Conservation (phyloP, 2,329 filamentous ascomycete species). For the Neofusicoccum parvum region DNA sequence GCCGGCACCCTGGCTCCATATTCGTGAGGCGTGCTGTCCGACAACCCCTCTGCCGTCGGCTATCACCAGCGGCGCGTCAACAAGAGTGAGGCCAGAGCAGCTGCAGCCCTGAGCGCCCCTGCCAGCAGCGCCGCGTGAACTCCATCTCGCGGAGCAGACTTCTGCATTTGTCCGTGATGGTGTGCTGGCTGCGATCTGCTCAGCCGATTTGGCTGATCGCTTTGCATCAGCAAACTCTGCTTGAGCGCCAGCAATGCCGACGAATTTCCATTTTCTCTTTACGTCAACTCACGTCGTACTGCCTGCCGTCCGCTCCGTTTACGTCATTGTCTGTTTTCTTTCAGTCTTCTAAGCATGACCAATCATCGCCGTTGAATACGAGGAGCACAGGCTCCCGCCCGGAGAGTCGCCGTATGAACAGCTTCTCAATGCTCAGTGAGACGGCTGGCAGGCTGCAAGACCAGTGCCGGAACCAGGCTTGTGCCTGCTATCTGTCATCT, state of each 20-base stretch:
- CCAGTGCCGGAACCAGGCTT: too few relatives aligned
- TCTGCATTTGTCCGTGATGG: conserved; percentile 11
- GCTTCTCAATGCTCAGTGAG: too few relatives aligned
- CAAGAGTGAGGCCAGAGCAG: conserved; percentile 12
- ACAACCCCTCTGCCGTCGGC: conserved; percentile 7
- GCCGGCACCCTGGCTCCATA: neutral
- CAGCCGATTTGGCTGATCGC: conserved; percentile 13
- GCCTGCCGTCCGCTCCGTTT: neutral
- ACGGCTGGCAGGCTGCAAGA: too few relatives aligned
- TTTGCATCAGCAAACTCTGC: conserved; percentile 8
- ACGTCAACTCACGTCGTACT: conserved; percentile 1
- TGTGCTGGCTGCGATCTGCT: conserved; percentile 13
- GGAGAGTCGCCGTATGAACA: neutral
- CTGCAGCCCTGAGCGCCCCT: conserved; percentile 13
- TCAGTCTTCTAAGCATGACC: conserved; percentile 8
- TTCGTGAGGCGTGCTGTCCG: conserved; percentile 15
- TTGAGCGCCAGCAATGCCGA: neutral
- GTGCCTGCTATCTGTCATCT: neutral
- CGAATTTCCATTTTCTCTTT: conserved; percentile 14
- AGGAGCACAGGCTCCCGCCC: conserved; percentile 6
- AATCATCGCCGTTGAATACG: neutral
- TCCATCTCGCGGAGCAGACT: conserved; percentile 8
- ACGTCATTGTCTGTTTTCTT: conserved; percentile 5
- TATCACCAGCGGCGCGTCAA: conserved; percentile 9
- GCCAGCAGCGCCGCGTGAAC: conserved; percentile 1